These are phyloP conservation scores for Rhodocollybia butyracea DNA, from an alignment of 768 basidiomycete genomes.

Conservation along the genomic window DNA sequence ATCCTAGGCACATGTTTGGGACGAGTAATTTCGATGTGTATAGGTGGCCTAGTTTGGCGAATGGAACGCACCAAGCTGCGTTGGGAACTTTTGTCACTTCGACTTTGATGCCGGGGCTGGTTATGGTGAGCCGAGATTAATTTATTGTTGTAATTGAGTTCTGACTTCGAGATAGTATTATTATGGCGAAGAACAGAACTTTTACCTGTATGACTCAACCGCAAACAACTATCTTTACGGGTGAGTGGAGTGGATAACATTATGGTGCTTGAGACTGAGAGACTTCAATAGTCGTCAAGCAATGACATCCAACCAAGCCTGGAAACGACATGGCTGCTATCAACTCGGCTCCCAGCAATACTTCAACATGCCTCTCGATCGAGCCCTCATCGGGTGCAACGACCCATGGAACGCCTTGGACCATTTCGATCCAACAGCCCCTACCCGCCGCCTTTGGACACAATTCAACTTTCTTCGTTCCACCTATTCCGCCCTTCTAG, in stretches of 20 bases:
- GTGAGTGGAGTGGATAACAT: constrained; percentile 33
- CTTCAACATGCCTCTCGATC: constrained; percentile 88
- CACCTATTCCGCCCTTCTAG: constrained; percentile 72
- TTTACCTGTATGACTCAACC: constrained; percentile 85
- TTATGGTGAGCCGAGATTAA: constrained; percentile 49
- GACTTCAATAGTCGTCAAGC: constrained; percentile 72
- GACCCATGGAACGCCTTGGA: constrained; percentile 93
- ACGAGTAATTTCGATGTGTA: constrained; percentile 94
- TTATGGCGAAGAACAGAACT: constrained; percentile 91
- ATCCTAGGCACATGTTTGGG: constrained; percentile 88
- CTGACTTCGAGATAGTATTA: constrained; percentile 45
- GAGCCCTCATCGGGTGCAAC: constrained; percentile 74
- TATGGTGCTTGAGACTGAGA: neutral
- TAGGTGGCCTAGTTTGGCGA: constrained; percentile 87
- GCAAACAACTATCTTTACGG: constrained; percentile 91
- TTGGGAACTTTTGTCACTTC: constrained; percentile 77
- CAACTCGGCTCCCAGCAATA: constrained; percentile 87
- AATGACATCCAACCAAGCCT: constrained; percentile 81
- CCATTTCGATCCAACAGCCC: constrained; percentile 89
- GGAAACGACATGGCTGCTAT: constrained; percentile 95
- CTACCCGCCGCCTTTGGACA: constrained; percentile 67
- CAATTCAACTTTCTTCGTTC: constrained; percentile 72
- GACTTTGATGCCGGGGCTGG: constrained; percentile 85
- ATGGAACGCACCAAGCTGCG: constrained; percentile 74
- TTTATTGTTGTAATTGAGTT: neutral